Evolutionary conservation across 2,329 filamentous ascomycete species (phyloP).

Genomic region (Fusarium praegraminearum): DNA sequence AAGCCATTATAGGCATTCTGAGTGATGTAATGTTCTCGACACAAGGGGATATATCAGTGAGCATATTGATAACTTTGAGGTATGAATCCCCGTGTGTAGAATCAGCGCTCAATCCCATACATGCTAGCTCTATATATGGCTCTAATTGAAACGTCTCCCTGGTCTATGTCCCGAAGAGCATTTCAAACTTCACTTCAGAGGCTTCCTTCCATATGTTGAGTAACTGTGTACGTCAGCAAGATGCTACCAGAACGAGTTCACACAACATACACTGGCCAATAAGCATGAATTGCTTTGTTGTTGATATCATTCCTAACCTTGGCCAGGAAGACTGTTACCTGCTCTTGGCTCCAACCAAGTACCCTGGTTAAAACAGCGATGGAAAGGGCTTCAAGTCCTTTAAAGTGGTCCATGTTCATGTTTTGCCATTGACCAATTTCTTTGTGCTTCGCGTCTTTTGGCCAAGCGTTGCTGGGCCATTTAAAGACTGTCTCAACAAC

Average conservation of each 20-base stretch:
- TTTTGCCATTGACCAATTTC: constrained; percentile 34
- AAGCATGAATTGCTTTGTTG: constrained; percentile 34
- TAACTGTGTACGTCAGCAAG: constrained; percentile 15
- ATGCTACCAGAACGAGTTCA: rapidly evolving
- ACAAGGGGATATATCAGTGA: not conserved
- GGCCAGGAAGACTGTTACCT: constrained; percentile 20
- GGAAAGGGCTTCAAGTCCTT: constrained; percentile 25
- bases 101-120: not conserved
- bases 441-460: constrained; percentile 31
- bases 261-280: constrained; percentile 34
- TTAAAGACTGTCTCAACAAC: constrained; percentile 34
- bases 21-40: not conserved
- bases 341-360: constrained; percentile 24
- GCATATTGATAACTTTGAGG: not conserved
- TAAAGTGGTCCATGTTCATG: constrained; percentile 25
- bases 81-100: not conserved
- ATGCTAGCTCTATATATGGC: not conserved
- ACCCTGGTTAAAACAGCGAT: constrained; percentile 31
- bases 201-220: constrained; percentile 20
- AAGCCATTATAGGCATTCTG: not conserved
- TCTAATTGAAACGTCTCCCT: not conserved
- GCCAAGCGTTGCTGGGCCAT: constrained; percentile 39
- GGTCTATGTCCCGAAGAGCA: not conserved
- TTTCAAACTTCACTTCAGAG: not conserved
- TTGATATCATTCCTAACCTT: constrained; percentile 32